Evolutionary conservation across 2,329 filamentous ascomycete genomes (phyloP).

Genomic region (Domatiomyces globalis): DNA sequence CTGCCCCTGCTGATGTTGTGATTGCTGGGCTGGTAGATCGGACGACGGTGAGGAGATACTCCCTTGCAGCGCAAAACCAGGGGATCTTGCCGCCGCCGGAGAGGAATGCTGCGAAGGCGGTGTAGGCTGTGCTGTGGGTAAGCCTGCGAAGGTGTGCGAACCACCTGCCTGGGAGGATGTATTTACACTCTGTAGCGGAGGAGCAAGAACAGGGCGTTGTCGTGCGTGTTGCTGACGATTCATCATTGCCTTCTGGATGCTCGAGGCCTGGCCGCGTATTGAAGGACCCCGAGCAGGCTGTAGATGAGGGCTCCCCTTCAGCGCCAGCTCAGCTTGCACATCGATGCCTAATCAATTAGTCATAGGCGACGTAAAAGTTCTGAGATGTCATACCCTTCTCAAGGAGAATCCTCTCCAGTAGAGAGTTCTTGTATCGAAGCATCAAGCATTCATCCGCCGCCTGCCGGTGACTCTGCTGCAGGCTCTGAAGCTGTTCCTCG

Average conservation of each 20-base stretch:
- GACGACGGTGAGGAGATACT: conserved; percentile 48
- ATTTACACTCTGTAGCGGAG: conserved; percentile 19
- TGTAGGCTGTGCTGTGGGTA: conserved; percentile 46
- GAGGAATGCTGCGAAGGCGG: conserved; percentile 65
- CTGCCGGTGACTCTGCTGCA: conserved; percentile 86
- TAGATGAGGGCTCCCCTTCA: conserved; percentile 77
- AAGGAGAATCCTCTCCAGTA: conserved; percentile 84
- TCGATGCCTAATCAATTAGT: conserved; percentile 57
- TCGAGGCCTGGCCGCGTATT: conserved; percentile 57
- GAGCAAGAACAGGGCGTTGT: conserved; percentile 22
- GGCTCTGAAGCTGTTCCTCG: conserved; percentile 80
- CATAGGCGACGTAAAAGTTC: neutral
- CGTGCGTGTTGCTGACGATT: conserved; percentile 47
- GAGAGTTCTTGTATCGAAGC: conserved; percentile 95
- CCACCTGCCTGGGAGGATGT: conserved; percentile 25
- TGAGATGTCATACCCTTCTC: conserved; percentile 61
- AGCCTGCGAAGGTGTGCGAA: conserved; percentile 14
- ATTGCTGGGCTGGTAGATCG: conserved; percentile 40
- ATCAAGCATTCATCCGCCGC: conserved; percentile 95
- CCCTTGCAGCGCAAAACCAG: conserved; percentile 46
- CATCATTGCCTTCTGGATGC: conserved; percentile 66
- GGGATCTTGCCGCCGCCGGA: conserved; percentile 48
- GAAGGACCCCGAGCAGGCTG: conserved; percentile 40
- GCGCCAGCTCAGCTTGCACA: conserved; percentile 85
- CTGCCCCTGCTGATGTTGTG: conserved; percentile 28